These are phyloP conservation scores for Beta lomatogona DNA, from an alignment of 179 eudicot genomes.

Conservation along the genomic window DNA sequence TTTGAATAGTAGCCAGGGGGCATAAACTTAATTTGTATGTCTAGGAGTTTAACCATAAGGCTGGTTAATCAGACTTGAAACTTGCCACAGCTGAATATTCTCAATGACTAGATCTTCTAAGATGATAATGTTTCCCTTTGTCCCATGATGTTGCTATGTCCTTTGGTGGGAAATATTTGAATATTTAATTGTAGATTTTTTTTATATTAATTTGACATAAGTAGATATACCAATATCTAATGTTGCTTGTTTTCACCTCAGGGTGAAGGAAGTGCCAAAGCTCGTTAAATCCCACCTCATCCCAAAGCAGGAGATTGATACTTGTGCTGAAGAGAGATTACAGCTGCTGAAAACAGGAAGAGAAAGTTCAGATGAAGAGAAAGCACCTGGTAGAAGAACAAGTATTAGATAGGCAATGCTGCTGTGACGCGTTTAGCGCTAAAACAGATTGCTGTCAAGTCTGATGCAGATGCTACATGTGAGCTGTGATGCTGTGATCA, in stretches of 20 bases:
- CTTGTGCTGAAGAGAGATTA: slow-evolving; percentile 42
- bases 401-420: slow-evolving; percentile 40
- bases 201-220: not conserved
- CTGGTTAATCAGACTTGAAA: too few species aligned
- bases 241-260: slow-evolving; percentile 2
- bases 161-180: not conserved
- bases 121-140: not conserved
- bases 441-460: slow-evolving; percentile 31
- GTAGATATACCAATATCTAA: not conserved
- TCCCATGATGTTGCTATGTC: too few species aligned
- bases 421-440: slow-evolving; percentile 40
- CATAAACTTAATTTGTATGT: too few species aligned
- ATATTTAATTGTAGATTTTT: too few species aligned
- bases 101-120: not conserved
- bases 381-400: slow-evolving; percentile 42
- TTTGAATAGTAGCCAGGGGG: not conserved
- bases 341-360: slow-evolving; percentile 42
- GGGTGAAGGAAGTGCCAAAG: slow-evolving; percentile 35
- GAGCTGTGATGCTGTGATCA: not conserved
- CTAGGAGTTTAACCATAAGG: too few species aligned
- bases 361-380: slow-evolving; percentile 39
- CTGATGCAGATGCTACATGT: slow-evolving; percentile 2
- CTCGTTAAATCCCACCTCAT: slow-evolving; percentile 31
- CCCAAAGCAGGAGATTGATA: slow-evolving; percentile 37
- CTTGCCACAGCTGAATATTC: not conserved